Base-by-base conservation (phyloP, 345 rosid genomes). In the Sisymbrium altissimum region DNA sequence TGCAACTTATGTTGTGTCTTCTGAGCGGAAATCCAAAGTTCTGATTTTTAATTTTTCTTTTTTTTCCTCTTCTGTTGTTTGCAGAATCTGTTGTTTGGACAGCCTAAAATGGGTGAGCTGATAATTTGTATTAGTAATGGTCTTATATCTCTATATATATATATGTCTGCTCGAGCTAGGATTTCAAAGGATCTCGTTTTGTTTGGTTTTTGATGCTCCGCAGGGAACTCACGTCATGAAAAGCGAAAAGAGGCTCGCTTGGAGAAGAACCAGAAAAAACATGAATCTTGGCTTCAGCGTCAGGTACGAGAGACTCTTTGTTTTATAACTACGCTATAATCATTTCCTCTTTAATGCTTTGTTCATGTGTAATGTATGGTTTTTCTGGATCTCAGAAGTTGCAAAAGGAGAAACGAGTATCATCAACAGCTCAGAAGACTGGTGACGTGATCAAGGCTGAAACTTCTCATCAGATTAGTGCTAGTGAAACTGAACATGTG, bases 191-290 rank as follows among this genome's bases (percentile, higher is more conserved):
- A 5, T 36, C 19, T 29, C 43, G 18, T 64, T 61, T 21, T 14
- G 2, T 73, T 73, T 43, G 11, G 11, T 0, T 56, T 71, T 68
- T 61, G 60, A 57, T 75, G 55, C 33, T 68, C 27, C 15, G 49
- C 56, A 75, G 86, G 72, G 49, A 83, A 64, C 40, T 81, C 92
- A 36, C 91, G 96, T 30, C 81, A 64, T 33, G 86, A 87, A 19
- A 84, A 70, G 76, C 82, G 96, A 23, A 92, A 90, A 76, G 92
- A 88, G 73, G 88, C 85, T 77, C 75, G 91, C 10, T 38, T 78
- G 54, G 73, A 64, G 44, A 83, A 78, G 72, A 90, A 73, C 45
- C 81, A 80, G 75, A 59, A 48, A 39, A 87, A 84, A 57, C 74
- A 84, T 69, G 81, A 90, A 32, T 79, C 85, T 54, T 87, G 96